Conservation (phyloP, 805 yeast genomes). For the Ogataea nonfermentans region DNA sequence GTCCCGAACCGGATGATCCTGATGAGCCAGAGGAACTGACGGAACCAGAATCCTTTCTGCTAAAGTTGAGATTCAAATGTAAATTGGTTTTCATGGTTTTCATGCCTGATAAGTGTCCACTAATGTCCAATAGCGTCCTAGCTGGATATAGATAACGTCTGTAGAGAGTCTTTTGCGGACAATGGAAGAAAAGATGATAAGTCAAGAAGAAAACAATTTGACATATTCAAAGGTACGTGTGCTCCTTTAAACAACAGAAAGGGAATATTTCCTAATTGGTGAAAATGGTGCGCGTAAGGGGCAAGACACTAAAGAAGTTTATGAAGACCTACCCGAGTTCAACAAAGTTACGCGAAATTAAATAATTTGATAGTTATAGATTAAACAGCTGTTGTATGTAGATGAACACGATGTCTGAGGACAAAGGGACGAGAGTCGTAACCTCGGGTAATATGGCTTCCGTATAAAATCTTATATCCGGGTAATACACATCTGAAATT, state of each 20-base stretch:
- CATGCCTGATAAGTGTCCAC: slow-evolving; percentile 16
- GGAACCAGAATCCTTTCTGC: slow-evolving; percentile 20
- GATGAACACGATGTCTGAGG: too few species aligned
- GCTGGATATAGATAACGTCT: slow-evolving; percentile 8
- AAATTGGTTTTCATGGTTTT: slow-evolving; percentile 30
- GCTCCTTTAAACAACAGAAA: slow-evolving; percentile 8
- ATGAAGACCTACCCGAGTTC: not conserved
- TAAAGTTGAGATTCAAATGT: slow-evolving; percentile 22
- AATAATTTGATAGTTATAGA: too few species aligned
- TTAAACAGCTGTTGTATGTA: too few species aligned
- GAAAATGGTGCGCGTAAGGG: slow-evolving; percentile 1
- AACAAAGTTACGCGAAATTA: too few species aligned
- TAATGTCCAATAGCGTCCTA: slow-evolving; percentile 2
- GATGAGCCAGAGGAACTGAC: not conserved
- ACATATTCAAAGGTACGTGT: slow-evolving; percentile 11
- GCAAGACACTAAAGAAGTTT: not conserved
- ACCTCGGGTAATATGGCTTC: too few species aligned
- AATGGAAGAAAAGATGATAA: slow-evolving; percentile 11
- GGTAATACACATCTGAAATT: slow-evolving; percentile 7
- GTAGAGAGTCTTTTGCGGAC: slow-evolving; percentile 10
- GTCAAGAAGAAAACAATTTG: slow-evolving; percentile 9
- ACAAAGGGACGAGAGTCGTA: too few species aligned
- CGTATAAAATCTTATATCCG: too few species aligned
- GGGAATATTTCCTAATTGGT: slow-evolving; percentile 13
- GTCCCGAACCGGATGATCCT: too few species aligned